These are phyloP conservation scores for Lanmaoa rubissima DNA, from an alignment of 768 basidiomycete genomes.

Conservation along the genomic window DNA sequence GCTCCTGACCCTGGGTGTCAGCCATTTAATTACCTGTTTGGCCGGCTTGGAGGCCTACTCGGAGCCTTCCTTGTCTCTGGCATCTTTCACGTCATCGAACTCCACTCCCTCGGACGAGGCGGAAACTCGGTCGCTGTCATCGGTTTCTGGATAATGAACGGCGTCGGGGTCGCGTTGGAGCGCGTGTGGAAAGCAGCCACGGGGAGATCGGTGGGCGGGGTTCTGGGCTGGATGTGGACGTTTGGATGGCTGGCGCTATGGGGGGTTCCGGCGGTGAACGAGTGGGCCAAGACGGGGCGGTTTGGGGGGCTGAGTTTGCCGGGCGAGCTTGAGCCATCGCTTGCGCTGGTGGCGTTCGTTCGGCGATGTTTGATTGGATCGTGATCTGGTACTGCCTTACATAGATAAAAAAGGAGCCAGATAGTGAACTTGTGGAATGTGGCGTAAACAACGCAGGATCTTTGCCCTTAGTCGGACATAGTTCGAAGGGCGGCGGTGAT, in stretches of 20 bases:
- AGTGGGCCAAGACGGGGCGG: constrained; percentile 6
- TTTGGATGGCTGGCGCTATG: constrained; percentile 31
- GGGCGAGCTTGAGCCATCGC: constrained; percentile 8
- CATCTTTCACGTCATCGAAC: constrained; percentile 52
- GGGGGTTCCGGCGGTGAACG: no score
- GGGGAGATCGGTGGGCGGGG: constrained; percentile 36
- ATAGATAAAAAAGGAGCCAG: no score
- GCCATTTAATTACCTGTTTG: constrained; percentile 44
- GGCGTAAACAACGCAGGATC: no score
- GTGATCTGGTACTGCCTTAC: background rate
- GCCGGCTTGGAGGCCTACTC: constrained; percentile 48
- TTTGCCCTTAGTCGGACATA: no score
- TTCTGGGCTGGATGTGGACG: constrained; percentile 41
- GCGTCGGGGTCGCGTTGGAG: constrained; percentile 52
- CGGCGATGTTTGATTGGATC: background rate
- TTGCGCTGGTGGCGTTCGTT: constrained; percentile 26
- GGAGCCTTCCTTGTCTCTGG: constrained; percentile 61
- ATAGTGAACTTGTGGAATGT: no score
- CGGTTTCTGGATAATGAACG: constrained; percentile 56
- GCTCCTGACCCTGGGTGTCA: constrained; percentile 52
- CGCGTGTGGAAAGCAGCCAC: constrained; percentile 41
- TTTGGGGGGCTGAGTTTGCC: constrained; percentile 11
- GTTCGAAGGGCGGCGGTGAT: no score
- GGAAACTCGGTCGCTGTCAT: constrained; percentile 41
- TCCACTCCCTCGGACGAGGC: constrained; percentile 54